These are phyloP conservation scores for Arthrobotrys conoides DNA, from an alignment of 2,329 filamentous ascomycete species.

Conservation along the genomic window DNA sequence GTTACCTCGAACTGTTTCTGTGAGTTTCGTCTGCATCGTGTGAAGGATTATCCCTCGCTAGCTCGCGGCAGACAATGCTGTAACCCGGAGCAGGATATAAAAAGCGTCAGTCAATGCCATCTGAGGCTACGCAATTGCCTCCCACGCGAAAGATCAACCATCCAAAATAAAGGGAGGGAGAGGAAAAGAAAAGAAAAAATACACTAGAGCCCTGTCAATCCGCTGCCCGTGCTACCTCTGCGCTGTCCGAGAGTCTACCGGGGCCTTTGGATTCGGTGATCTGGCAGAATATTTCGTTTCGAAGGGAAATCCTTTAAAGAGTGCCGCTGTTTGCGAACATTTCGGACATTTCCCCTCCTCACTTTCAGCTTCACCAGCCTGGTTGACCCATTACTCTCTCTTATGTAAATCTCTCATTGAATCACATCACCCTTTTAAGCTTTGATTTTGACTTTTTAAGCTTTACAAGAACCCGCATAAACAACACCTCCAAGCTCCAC, in stretches of 20 bases:
- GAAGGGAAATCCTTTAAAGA: slow-evolving; percentile 19
- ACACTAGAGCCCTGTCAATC: slow-evolving; percentile 41
- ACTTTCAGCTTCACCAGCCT: not conserved
- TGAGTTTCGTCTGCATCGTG: slow-evolving; percentile 20
- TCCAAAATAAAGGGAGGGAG: slow-evolving; percentile 11
- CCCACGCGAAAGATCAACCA: slow-evolving; percentile 47
- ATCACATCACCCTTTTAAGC: slow-evolving; percentile 24
- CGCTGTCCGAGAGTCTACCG: slow-evolving; percentile 29
- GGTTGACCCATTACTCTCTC: slow-evolving; percentile 7
- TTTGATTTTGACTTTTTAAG: slow-evolving; percentile 30
- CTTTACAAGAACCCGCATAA: slow-evolving; percentile 21
- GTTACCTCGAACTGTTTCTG: slow-evolving; percentile 27
- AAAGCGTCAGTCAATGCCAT: slow-evolving; percentile 39
- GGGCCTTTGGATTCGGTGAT: slow-evolving; percentile 32
- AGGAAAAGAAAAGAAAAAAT: slow-evolving; percentile 15
- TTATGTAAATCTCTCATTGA: slow-evolving; percentile 36
- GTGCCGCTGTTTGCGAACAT: slow-evolving; percentile 26
- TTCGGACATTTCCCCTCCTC: slow-evolving; percentile 10
- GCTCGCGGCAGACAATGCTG: slow-evolving; percentile 26
- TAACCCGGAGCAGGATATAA: slow-evolving; percentile 40
- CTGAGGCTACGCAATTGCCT: slow-evolving; percentile 41
- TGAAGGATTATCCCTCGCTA: slow-evolving; percentile 53
- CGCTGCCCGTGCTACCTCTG: slow-evolving; percentile 27
- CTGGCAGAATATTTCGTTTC: slow-evolving; percentile 31
- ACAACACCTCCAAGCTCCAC: slow-evolving; percentile 28